Percentiles rank a stretch among this genome's conserved stretches.
These are phyloP conservation scores for Sanghuangporus sanghuang DNA, from an alignment of 1,284 basidiomycete genomes.

Conservation along the genomic window DNA sequence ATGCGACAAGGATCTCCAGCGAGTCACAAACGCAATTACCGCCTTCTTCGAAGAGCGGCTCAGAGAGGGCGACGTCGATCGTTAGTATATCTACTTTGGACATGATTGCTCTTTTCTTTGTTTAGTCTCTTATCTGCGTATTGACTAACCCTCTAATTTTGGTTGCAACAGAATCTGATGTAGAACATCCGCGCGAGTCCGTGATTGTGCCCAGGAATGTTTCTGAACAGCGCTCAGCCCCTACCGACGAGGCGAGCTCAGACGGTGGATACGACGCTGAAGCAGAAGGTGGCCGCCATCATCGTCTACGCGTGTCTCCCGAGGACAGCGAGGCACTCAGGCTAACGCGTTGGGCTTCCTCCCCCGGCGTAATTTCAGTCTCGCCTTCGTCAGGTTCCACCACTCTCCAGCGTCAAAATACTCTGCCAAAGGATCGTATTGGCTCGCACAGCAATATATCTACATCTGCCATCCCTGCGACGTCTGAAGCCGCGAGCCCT, in stretches of 20 bases:
- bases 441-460: conserved; percentile 34
- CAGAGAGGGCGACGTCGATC: conserved; percentile 58
- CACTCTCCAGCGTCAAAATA: conserved; percentile 60
- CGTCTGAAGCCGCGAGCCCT: conserved; percentile 51
- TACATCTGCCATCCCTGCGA: conserved; percentile 47
- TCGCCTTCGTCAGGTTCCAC: conserved; percentile 62
- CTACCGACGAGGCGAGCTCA: conserved; percentile 65
- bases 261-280: conserved; percentile 79
- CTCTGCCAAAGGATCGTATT: conserved; percentile 60
- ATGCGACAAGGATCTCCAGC: conserved; percentile 92
- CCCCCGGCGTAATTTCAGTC: conserved; percentile 50
- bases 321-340: conserved; percentile 35
- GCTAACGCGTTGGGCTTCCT: conserved; percentile 52
- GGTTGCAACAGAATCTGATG: conserved; percentile 19
- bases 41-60: conserved; percentile 89
- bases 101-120: conserved; percentile 19
- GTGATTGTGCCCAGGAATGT: conserved; percentile 48
- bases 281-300: conserved; percentile 57
- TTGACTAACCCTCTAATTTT: conserved; percentile 2
- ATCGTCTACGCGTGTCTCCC: conserved; percentile 69
- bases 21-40: conserved; percentile 91
- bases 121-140: conserved; percentile 41
- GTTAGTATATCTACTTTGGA: conserved; percentile 17
- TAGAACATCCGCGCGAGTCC: conserved; percentile 32
- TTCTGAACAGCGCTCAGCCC: conserved; percentile 48